Conservation (phyloP, 2,329 filamentous ascomycete species). For the Metarhizium brunneum region DNA sequence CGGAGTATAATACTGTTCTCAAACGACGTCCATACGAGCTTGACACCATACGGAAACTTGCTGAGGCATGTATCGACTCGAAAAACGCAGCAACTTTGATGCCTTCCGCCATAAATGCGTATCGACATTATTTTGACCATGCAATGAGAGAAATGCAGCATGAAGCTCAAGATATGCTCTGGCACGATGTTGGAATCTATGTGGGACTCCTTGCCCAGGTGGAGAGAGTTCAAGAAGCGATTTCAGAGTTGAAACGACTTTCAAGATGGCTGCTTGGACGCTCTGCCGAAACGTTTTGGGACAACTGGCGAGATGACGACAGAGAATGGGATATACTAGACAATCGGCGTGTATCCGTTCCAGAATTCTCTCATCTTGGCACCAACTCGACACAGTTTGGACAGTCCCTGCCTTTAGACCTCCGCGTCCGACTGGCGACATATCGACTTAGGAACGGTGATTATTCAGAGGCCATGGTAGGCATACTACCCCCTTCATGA, state of each 20-base stretch:
- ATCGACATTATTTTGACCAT: conserved; percentile 36
- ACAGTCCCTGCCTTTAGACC: conserved; percentile 63
- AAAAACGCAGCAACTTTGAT: conserved; percentile 31
- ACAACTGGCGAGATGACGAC: conserved; percentile 61
- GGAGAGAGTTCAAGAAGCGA: conserved; percentile 54
- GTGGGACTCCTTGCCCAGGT: conserved; percentile 67
- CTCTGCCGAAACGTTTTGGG: conserved; percentile 67
- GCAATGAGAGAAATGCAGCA: conserved; percentile 23
- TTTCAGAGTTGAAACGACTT: conserved; percentile 60
- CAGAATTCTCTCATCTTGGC: conserved; percentile 47
- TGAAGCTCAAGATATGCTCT: conserved; percentile 39
- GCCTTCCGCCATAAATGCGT: conserved; percentile 36
- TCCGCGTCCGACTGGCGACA: conserved; percentile 75
- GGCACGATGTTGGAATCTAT: conserved; percentile 81
- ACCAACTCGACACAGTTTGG: conserved; percentile 58
- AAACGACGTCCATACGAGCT: conserved; percentile 44
- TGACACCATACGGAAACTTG: conserved; percentile 43
- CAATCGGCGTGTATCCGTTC: conserved; percentile 52
- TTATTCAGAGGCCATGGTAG: conserved; percentile 64
- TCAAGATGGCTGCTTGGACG: conserved; percentile 78
- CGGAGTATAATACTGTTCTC: conserved; percentile 47
- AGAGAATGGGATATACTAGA: conserved; percentile 80
- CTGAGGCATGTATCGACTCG: conserved; percentile 46
- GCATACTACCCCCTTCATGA: conserved; percentile 14
- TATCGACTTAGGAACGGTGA: conserved; percentile 67